Base-by-base conservation (phyloP, 2,329 filamentous ascomycete genomes). In the Diplodia intermedia region DNA sequence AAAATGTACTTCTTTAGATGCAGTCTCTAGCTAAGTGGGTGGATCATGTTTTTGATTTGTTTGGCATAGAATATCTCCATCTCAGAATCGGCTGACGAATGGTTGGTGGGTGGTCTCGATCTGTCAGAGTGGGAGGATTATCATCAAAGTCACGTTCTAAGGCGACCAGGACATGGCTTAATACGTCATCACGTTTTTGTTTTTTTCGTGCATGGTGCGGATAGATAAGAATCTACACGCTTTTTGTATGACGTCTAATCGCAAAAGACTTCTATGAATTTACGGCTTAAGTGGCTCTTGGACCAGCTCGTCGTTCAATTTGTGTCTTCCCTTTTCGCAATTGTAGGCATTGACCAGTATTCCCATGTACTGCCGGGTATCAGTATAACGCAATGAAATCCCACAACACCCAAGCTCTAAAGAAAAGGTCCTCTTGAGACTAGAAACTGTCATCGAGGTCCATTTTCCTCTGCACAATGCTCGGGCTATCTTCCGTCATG, bases 391-490 rank as follows among this genome's bases (percentile, higher is more conserved):
- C 9, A 40, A 38, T 14, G 12, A 38, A 40, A 38, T 38, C 18
- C n/a, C 18, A 20, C 43, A 47, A 47, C 43, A 20, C 43, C 43
- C 40, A 9, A 7, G 18, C 43, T 47, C 4, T 47, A 9, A 11
- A 47, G n/a, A n/a, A 11, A 3, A n/a, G 11, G 31, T 18, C 38
- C 50, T 29, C 2, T 11, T 38, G 23, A 14, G 38, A 29, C 38
- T 56, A 84, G 67, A 85, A 84, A 40, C 80, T 84, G 71, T 84
- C 82, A 54, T 84, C 82, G 36, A 84, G 75, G 65, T 82, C 80
- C 26, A 80, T 72, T 65, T 79, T 81, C 20, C 79, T 77, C 67
- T 78, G 73, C 6, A 85, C 81, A 18, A 85, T 78, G 69, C 82
- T 84, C 3, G 83, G 83, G 70, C 82, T 84, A 49, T 81, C 79